Evolutionary conservation across 768 basidiomycete species (phyloP).

Genomic region (Boletus bicolor): DNA sequence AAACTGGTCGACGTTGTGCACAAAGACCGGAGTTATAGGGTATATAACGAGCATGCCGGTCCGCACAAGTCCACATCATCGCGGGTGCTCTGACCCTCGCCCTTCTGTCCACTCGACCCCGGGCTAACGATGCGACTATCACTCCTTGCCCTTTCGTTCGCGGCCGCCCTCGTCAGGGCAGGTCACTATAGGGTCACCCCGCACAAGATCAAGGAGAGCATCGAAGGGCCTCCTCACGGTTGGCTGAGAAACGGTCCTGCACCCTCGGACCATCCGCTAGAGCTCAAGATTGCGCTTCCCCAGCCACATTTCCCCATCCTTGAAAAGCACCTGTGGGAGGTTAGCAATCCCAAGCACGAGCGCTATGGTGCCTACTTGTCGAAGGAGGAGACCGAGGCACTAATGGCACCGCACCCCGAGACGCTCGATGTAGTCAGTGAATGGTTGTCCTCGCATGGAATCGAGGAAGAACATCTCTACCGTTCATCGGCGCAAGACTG

Average conservation of each 20-base stretch:
- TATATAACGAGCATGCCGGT: conserved; percentile 10
- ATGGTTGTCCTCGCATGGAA: conserved; percentile 60
- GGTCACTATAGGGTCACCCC: conserved; percentile 8
- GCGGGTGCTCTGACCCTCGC: background rate
- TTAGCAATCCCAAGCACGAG: conserved; percentile 54
- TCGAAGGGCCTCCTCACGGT: conserved; percentile 41
- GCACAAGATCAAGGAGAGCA: conserved; percentile 47
- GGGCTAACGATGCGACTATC: conserved; percentile 10
- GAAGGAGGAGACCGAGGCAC: conserved; percentile 60
- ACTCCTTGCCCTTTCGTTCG: conserved; percentile 13
- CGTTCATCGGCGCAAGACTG: conserved; percentile 69
- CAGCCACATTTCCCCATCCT: conserved; percentile 49
- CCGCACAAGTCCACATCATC: background rate
- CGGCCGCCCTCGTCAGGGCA: conserved; percentile 11
- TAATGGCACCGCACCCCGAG: conserved; percentile 55
- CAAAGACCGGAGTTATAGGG: background rate
- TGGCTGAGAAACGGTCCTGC: conserved; percentile 47
- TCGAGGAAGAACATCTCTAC: conserved; percentile 43
- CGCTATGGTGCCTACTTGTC: conserved; percentile 58
- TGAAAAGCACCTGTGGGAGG: conserved; percentile 52
- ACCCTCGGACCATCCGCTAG: conserved; percentile 43
- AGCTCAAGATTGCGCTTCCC: conserved; percentile 56
- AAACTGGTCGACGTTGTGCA: background rate
- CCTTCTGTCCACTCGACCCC: background rate
- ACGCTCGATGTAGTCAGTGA: conserved; percentile 52